These are phyloP conservation scores for Neurospora sp. DNA, from an alignment of 495 filamentous ascomycete species.

Conservation along the genomic window DNA sequence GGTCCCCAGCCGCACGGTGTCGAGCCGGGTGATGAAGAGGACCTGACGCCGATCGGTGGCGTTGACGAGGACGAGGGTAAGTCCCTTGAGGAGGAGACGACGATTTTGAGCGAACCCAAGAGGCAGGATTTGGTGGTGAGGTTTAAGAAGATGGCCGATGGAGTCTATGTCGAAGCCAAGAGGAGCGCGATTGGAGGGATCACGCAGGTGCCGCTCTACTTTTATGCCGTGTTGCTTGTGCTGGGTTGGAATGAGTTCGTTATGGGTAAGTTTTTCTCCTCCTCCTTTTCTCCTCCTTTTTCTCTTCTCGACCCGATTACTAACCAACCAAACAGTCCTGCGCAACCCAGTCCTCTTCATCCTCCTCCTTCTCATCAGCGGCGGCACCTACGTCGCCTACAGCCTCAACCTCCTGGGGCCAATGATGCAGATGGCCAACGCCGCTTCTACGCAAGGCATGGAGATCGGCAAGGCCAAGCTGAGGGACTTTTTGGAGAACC, in stretches of 20 bases:
- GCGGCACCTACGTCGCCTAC: slow-evolving; percentile 79
- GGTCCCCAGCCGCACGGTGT: slow-evolving; percentile 67
- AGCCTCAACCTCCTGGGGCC: slow-evolving; percentile 91
- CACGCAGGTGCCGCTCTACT: slow-evolving; percentile 88
- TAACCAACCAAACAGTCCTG: slow-evolving; percentile 53
- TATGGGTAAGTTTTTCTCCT: slow-evolving; percentile 52
- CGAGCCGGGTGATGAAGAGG: slow-evolving; percentile 79
- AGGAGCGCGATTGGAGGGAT: slow-evolving; percentile 91
- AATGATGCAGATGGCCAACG: slow-evolving; percentile 87
- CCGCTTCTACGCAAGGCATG: slow-evolving; percentile 73
- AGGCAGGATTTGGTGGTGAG: slow-evolving; percentile 80
- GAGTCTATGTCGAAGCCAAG: slow-evolving; percentile 95
- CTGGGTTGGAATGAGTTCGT: slow-evolving; percentile 96
- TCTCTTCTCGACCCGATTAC: slow-evolving; percentile 2
- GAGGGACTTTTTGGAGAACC: slow-evolving; percentile 74
- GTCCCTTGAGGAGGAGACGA: slow-evolving; percentile 91
- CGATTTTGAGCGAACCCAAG: slow-evolving; percentile 80
- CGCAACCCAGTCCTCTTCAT: slow-evolving; percentile 91
- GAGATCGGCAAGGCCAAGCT: slow-evolving; percentile 84
- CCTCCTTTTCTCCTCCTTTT: neutral
- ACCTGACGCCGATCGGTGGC: slow-evolving; percentile 74
- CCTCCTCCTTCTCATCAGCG: slow-evolving; percentile 64
- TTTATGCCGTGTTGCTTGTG: slow-evolving; percentile 79
- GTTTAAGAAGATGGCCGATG: slow-evolving; percentile 96
- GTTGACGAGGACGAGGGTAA: slow-evolving; percentile 89